A percentile compares a stretch with the other conserved stretches of the same genome.
phyloP scores from a whole-genome alignment of 129 eudicot species.

The Heracleum sosnowskyi region DNA sequence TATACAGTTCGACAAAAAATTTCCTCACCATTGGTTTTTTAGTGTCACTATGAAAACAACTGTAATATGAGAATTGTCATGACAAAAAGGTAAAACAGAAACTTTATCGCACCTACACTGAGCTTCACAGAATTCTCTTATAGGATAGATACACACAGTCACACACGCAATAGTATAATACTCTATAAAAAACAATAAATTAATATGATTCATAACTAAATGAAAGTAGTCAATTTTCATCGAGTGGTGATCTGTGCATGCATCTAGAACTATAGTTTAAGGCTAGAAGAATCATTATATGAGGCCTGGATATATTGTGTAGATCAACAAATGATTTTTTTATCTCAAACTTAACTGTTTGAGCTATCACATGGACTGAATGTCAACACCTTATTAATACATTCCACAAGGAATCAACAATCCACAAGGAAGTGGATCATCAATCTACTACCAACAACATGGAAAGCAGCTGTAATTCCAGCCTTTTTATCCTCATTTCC shows the following conservation, averaged over 20 bases:
- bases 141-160: too few relatives aligned
- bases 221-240: neutral
- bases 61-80: neutral
- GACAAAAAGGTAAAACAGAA: neutral
- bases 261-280: neutral
- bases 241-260: neutral
- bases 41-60: neutral
- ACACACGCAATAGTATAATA: neutral
- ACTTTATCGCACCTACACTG: neutral
- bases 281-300: neutral
- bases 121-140: too few relatives aligned
- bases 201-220: neutral
- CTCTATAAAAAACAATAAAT: neutral
- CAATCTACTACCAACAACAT: conserved; percentile 57
- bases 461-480: conserved; percentile 55
- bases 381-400: neutral
- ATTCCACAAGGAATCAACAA: neutral
- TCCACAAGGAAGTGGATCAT: conserved; percentile 28
- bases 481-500: conserved; percentile 66
- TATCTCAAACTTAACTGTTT: neutral
- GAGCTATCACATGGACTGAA: neutral
- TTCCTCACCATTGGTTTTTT: neutral
- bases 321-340: neutral
- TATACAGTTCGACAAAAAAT: neutral
- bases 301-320: neutral